phyloP scores from a whole-genome alignment of 208 protist species.

The Novymonas esmeraldas region DNA sequence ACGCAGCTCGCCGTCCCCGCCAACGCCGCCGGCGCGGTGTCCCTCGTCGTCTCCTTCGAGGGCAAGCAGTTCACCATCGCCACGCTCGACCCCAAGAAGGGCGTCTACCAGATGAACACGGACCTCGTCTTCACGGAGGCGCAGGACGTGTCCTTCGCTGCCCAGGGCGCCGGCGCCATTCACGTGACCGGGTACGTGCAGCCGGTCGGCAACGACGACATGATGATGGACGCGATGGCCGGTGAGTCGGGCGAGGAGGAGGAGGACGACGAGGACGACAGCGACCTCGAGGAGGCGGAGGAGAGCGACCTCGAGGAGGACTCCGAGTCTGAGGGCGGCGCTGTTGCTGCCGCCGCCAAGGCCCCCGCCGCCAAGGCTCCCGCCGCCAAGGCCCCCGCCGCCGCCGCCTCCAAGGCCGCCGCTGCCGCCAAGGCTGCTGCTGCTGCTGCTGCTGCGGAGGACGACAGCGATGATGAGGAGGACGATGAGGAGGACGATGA shows the following conservation, averaged over 20 bases:
- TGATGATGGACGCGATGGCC: constrained; percentile 50
- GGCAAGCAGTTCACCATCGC: constrained; percentile 90
- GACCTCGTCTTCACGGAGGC: constrained; percentile 87
- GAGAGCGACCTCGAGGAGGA: constrained; percentile 42
- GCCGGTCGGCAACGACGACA: constrained; percentile 74
- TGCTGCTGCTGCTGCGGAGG: constrained; percentile 10
- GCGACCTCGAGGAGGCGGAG: constrained; percentile 39
- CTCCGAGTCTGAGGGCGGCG: constrained; percentile 18
- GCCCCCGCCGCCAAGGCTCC: too few species aligned
- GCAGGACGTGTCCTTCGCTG: constrained; percentile 75
- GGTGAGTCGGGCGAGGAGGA: constrained; percentile 32
- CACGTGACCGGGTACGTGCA: constrained; percentile 90
- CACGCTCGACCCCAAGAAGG: constrained; percentile 85
- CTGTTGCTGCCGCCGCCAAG: constrained; percentile 11
- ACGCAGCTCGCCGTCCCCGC: constrained; percentile 87
- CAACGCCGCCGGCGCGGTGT: constrained; percentile 77
- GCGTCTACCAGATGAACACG: constrained; percentile 82
- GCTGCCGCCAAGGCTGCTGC: constrained; percentile 3
- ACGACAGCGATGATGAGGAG: constrained; percentile 28
- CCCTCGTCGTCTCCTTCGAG: constrained; percentile 76
- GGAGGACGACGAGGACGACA: constrained; percentile 53
- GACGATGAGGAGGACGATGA: constrained; percentile 40
- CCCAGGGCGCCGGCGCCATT: constrained; percentile 69
- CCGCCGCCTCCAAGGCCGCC: constrained; percentile 14
- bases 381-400: neutral